A percentile compares a stretch with the other conserved stretches of the same genome.
Evolutionary conservation across 2,329 filamentous ascomycete species (phyloP).

Genomic region (Penicillium rolfsii): DNA sequence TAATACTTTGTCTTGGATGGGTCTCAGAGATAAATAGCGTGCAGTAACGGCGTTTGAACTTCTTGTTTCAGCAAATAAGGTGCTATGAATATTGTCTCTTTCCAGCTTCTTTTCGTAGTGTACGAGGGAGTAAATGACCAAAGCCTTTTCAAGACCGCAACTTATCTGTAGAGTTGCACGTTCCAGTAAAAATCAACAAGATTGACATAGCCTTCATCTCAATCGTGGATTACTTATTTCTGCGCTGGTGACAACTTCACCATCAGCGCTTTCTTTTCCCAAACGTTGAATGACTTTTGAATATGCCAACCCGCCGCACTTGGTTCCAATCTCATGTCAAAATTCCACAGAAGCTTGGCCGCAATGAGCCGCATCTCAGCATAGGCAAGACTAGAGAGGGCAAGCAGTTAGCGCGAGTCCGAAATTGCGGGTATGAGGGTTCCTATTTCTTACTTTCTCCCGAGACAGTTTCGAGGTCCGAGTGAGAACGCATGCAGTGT

Average conservation of each 20-base stretch:
- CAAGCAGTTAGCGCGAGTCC: not conserved
- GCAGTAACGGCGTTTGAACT: no score
- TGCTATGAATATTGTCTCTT: no score
- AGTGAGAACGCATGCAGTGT: conserved; percentile 30
- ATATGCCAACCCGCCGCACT: conserved; percentile 22
- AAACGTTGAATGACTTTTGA: conserved; percentile 28
- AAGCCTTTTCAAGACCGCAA: no score
- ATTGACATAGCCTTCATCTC: not conserved
- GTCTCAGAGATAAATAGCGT: no score
- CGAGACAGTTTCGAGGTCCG: conserved; percentile 35
- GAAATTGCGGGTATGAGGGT: not conserved
- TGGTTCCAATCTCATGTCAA: conserved; percentile 22
- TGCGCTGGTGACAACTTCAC: conserved; percentile 19
- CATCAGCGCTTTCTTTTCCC: conserved; percentile 30
- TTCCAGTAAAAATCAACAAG: not conserved
- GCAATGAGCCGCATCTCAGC: conserved; percentile 36
- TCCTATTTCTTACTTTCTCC: conserved; percentile 29
- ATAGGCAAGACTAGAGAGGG: conserved; percentile 36
- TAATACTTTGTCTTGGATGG: no score
- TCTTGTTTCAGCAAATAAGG: no score
- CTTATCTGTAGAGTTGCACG: not conserved
- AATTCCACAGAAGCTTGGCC: conserved; percentile 23
- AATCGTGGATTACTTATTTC: not conserved
- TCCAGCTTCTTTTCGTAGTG: no score
- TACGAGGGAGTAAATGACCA: no score